These are phyloP conservation scores for Chlamydomonas incerta DNA, from an alignment of 139 green algal genomes.

Conservation along the genomic window DNA sequence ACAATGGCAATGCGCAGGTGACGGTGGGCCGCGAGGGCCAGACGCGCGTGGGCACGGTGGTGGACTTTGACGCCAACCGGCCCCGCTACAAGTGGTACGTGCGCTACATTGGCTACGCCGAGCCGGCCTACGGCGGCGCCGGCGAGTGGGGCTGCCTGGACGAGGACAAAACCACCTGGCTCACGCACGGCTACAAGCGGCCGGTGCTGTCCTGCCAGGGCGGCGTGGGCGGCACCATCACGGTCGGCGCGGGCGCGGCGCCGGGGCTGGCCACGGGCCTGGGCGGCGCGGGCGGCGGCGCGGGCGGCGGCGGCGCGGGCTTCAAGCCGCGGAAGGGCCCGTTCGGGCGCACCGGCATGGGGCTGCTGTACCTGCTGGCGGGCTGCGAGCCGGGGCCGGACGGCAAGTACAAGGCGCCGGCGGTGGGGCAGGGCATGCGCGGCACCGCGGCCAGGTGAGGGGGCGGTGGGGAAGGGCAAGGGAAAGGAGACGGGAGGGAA, in stretches of 20 bases:
- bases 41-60: slow-evolving; percentile 1
- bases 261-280: neutral
- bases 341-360: slow-evolving; percentile 30
- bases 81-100: slow-evolving; percentile 42
- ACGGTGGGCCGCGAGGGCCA: slow-evolving; percentile 17
- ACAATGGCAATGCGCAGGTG: no score
- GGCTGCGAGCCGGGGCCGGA: slow-evolving; percentile 8
- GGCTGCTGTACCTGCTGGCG: slow-evolving; percentile 13
- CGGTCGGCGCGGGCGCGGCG: neutral
- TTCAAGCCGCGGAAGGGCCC: slow-evolving; percentile 20
- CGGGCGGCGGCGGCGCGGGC: neutral
- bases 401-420: slow-evolving; percentile 17
- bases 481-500: no score
- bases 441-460: no score
- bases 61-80: slow-evolving; percentile 29
- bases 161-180: slow-evolving; percentile 1
- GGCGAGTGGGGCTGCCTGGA: slow-evolving; percentile 41
- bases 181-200: slow-evolving; percentile 37
- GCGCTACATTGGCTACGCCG: slow-evolving; percentile 26
- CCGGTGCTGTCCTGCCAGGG: slow-evolving; percentile 1
- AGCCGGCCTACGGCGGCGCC: slow-evolving; percentile 36
- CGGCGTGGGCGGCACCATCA: slow-evolving; percentile 7
- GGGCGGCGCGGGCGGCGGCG: neutral
- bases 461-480: no score
- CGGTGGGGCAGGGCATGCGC: slow-evolving; percentile 1